A percentile compares a stretch with the other conserved stretches of the same genome.
Evolutionary conservation across 2,329 filamentous ascomycete genomes (phyloP).

Genomic region (Mycosphaerella sp.): DNA sequence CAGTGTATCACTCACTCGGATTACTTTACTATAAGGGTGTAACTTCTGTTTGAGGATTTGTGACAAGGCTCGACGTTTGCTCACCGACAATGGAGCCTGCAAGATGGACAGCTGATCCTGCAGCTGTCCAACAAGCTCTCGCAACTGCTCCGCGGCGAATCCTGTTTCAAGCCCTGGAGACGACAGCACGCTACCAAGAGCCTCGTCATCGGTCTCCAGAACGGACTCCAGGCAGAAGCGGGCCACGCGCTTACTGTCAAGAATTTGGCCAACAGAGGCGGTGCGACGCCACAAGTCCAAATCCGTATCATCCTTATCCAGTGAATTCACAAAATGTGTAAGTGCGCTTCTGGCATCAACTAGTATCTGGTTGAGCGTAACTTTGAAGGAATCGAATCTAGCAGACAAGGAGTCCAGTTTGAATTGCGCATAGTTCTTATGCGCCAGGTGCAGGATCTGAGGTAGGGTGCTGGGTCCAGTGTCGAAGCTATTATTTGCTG

Average conservation of each 20-base stretch:
- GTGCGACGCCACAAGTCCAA: conserved; percentile 58
- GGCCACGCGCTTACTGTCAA: conserved; percentile 53
- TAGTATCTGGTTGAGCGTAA: conserved; percentile 27
- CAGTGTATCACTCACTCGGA: conserved; percentile 12
- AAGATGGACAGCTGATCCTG: conserved; percentile 51
- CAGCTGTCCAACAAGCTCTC: conserved; percentile 44
- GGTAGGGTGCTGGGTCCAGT: conserved; percentile 72
- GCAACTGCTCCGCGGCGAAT: conserved; percentile 48
- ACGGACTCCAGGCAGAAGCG: conserved; percentile 59
- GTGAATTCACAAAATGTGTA: conserved; percentile 52
- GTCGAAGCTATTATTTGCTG: conserved; percentile 51
- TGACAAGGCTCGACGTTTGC: conserved; percentile 47
- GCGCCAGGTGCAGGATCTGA: conserved; percentile 84
- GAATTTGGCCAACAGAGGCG: conserved; percentile 50
- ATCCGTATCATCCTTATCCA: conserved; percentile 60
- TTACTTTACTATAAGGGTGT: conserved; percentile 48
- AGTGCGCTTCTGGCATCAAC: conserved; percentile 42
- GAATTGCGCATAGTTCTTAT: conserved; percentile 95
- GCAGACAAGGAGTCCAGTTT: conserved; percentile 56
- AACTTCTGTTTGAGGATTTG: conserved; percentile 48
- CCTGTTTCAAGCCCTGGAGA: conserved; percentile 54
- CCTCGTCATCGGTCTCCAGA: conserved; percentile 55
- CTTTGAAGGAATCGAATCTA: conserved; percentile 23
- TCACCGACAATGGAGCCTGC: conserved; percentile 45
- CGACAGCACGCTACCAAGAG: conserved; percentile 47